Conservation (phyloP, 2,329 filamentous ascomycete genomes). For the Macrophomina pseudophaseolina region DNA sequence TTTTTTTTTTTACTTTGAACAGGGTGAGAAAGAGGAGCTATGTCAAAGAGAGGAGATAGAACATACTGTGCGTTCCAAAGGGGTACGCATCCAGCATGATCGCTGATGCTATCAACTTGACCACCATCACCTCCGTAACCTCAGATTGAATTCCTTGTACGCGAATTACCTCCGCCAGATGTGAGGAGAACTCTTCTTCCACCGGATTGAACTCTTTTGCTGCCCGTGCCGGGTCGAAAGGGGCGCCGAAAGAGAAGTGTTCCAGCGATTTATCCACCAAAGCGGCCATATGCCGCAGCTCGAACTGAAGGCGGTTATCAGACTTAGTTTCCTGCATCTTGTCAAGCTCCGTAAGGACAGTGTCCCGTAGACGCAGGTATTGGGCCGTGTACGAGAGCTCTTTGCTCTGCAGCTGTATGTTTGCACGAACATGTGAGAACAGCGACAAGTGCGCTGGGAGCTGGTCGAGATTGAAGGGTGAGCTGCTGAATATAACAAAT, state of each 20-base stretch:
- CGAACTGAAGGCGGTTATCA: conserved; percentile 27
- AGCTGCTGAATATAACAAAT: conserved; percentile 28
- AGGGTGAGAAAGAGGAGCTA: background rate
- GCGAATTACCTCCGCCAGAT: conserved; percentile 27
- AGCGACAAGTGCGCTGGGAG: conserved; percentile 25
- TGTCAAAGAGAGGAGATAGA: background rate
- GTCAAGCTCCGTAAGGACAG: conserved; percentile 28
- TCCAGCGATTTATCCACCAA: conserved; percentile 25
- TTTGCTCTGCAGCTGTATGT: background rate
- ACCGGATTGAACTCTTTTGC: conserved; percentile 10
- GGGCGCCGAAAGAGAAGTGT: conserved; percentile 16
- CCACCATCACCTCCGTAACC: conserved; percentile 9
- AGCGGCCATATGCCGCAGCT: conserved; percentile 13
- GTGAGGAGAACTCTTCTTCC: conserved; percentile 25
- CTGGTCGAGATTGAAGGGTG: conserved; percentile 21
- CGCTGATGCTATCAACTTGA: conserved; percentile 24
- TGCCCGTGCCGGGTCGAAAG: conserved; percentile 26
- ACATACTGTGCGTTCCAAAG: conserved; percentile 14
- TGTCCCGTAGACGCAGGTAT: background rate
- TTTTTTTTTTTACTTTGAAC: background rate
- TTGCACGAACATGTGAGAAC: conserved; percentile 29
- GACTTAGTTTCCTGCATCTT: conserved; percentile 13
- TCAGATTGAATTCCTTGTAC: conserved; percentile 29
- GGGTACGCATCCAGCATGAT: conserved; percentile 21
- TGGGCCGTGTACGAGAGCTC: background rate